A percentile compares a stretch with the other conserved stretches of the same genome.
phyloP scores from a whole-genome alignment of 2,329 filamentous ascomycete species.

The Trichothecium roseum region DNA sequence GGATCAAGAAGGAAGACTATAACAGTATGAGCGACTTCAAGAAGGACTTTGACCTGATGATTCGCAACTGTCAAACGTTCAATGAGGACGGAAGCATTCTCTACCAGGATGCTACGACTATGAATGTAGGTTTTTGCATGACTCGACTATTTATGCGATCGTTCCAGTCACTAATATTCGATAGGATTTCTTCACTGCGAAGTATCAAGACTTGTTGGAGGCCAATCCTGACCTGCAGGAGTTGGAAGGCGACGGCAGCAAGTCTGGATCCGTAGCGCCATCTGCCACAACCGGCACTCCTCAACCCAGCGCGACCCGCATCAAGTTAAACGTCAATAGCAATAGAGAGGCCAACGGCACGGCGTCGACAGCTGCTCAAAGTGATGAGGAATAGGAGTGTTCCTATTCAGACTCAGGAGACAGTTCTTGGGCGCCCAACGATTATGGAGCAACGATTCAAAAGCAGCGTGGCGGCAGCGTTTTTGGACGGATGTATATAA shows the following conservation, averaged over 20 bases:
- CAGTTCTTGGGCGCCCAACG: background rate
- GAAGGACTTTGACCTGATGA: conserved; percentile 73
- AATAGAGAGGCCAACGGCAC: conserved; percentile 28
- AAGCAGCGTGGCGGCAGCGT: conserved; percentile 10
- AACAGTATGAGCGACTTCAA: conserved; percentile 68
- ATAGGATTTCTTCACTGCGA: conserved; percentile 47
- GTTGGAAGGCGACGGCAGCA: conserved; percentile 35
- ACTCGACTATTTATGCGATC: too few species aligned
- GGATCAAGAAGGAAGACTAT: conserved; percentile 96
- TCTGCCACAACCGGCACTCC: conserved; percentile 55
- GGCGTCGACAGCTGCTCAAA: conserved; percentile 27
- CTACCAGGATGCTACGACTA: conserved; percentile 83
- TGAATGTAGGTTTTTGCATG: conserved; percentile 78
- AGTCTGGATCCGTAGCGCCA: conserved; percentile 31
- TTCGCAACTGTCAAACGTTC: conserved; percentile 86
- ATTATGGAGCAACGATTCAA: background rate
- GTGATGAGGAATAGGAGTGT: conserved; percentile 38
- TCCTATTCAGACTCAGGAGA: background rate
- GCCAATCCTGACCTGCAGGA: conserved; percentile 45
- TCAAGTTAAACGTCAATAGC: conserved; percentile 53
- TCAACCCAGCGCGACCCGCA: conserved; percentile 49
- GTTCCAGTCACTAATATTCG: too few species aligned
- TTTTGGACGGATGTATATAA: conserved; percentile 4
- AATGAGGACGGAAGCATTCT: conserved; percentile 93
- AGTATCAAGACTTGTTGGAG: conserved; percentile 41